phyloP scores from a whole-genome alignment of 805 yeast species.

The Saccharomycopsis sp. region DNA sequence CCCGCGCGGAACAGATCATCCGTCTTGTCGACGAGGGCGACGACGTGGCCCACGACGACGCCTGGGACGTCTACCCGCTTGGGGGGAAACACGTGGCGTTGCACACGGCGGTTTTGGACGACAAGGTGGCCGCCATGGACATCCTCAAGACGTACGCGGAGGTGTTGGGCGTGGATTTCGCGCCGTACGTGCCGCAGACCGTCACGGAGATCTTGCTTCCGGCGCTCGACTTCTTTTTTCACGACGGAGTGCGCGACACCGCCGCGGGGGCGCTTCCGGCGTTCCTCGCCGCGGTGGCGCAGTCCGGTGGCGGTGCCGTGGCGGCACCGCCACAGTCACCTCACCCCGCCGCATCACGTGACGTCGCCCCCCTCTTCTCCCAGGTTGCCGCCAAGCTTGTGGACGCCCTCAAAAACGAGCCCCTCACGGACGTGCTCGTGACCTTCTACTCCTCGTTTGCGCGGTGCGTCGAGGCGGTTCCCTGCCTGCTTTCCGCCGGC shows the following conservation, averaged over 20 bases:
- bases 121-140: slow-evolving; percentile 89
- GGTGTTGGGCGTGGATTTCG: slow-evolving; percentile 74
- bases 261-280: slow-evolving; percentile 82
- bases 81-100: slow-evolving; percentile 92
- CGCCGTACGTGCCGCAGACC: slow-evolving; percentile 74
- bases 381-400: slow-evolving; percentile 57
- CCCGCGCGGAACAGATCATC: slow-evolving; percentile 85
- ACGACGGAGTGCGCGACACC: slow-evolving; percentile 90
- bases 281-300: slow-evolving; percentile 51
- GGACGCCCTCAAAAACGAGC: slow-evolving; percentile 65
- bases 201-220: slow-evolving; percentile 78
- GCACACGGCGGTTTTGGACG: slow-evolving; percentile 90
- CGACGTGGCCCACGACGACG: slow-evolving; percentile 75
- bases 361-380: slow-evolving; percentile 66
- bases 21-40: slow-evolving; percentile 77
- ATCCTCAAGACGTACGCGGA: slow-evolving; percentile 77
- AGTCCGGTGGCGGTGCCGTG: too few species aligned
- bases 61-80: slow-evolving; percentile 89
- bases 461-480: slow-evolving; percentile 64
- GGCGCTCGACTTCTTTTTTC: slow-evolving; percentile 82
- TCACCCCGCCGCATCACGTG: slow-evolving; percentile 47
- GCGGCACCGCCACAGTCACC: slow-evolving; percentile 35
- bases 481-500: slow-evolving; percentile 45
- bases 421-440: slow-evolving; percentile 74
- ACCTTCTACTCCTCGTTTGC: slow-evolving; percentile 70